Evolutionary conservation across 1,284 basidiomycete species (phyloP), one percentile per base, ranked within the genome.

Genomic region (Tremellales sp.): DNA sequence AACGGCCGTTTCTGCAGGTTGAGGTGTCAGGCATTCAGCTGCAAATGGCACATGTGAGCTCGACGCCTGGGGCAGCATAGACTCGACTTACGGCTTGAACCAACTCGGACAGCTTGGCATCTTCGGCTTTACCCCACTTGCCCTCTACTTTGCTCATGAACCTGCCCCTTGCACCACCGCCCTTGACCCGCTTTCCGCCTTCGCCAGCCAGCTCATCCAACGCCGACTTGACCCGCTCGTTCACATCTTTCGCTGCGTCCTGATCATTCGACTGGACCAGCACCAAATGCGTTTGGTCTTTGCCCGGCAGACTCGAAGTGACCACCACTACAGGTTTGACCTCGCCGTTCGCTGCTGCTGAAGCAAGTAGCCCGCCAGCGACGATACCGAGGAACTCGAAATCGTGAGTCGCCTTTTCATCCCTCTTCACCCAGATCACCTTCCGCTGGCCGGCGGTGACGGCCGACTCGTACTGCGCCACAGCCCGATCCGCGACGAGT

Each of bases 201-300:
- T 50, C 53, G 4, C 37, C 37, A 11, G 27, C 23, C 25, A 84
- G 71, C 54, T 77, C 80, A 21, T 54, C 58, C 25, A 69, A 39
- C 1, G 40, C 52, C 1, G 64, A 58, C 67, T 83, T 87, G 49
- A 88, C 58, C 23, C 79, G 57, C 29, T 78, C 77, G 10, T 78
- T 84, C 1, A 74, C 72, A 49, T 73, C 73, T 70, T 85, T 86
- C 19, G 85, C 84, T 7, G 76, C 71, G 74, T 77, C 55, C 81
- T 59, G 81, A 48, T 84, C 80, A 3, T 79, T 79, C 2, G 84
- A 82, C 52, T 83, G 71, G 2, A 85, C 72, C 40, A 87, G 68
- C 23, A 87, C 74, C 23, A 85, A 68, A 0, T 73, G 61, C 1
- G 54, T 46, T 12, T 11, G 40, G 12, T 13, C 43, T 22, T 19